A percentile compares a stretch with the other conserved stretches of the same genome.
phyloP scores from a whole-genome alignment of 192 early-diverging fungal species.

The Rhizophagus clarus region DNA sequence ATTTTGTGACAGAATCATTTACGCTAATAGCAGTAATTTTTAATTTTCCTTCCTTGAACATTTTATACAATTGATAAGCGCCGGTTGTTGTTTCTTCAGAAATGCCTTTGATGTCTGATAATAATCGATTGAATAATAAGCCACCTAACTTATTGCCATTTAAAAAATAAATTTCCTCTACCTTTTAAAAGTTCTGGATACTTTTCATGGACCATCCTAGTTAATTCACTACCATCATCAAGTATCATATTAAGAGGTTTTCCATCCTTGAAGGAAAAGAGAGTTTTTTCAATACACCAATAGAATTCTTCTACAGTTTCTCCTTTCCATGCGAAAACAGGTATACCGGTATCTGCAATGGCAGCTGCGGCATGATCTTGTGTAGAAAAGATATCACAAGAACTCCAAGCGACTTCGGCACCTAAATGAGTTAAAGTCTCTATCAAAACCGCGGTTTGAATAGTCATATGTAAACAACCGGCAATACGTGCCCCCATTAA shows the following conservation, averaged over 20 bases:
- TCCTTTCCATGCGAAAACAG: constrained; percentile 99
- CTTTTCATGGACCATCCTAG: constrained; percentile 93
- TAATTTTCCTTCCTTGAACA: constrained; percentile 94
- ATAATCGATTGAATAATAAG: not conserved
- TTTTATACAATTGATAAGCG: constrained; percentile 99
- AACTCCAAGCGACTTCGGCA: constrained; percentile 84
- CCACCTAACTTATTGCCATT: too few species aligned
- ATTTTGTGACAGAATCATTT: constrained; percentile 99
- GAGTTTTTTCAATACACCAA: constrained; percentile 98
- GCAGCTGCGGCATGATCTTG: constrained; percentile 99
- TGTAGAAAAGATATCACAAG: constrained; percentile 87
- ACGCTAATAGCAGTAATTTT: constrained; percentile 99
- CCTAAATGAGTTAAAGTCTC: constrained; percentile 95
- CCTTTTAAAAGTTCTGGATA: constrained; percentile 83
- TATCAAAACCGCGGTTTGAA: constrained; percentile 98
- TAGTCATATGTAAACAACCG: constrained; percentile 99
- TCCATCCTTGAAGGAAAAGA: constrained; percentile 89
- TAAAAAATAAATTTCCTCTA: not conserved
- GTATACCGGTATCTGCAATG: constrained; percentile 93
- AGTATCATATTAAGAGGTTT: constrained; percentile 98
- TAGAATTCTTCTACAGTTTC: constrained; percentile 99
- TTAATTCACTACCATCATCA: constrained; percentile 99
- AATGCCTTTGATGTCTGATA: constrained; percentile 79
- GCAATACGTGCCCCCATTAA: constrained; percentile 95
- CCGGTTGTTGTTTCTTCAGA: constrained; percentile 99